Evolutionary conservation across 1,139 yeast species (phyloP).

Genomic region (Kodamaea plutei): DNA sequence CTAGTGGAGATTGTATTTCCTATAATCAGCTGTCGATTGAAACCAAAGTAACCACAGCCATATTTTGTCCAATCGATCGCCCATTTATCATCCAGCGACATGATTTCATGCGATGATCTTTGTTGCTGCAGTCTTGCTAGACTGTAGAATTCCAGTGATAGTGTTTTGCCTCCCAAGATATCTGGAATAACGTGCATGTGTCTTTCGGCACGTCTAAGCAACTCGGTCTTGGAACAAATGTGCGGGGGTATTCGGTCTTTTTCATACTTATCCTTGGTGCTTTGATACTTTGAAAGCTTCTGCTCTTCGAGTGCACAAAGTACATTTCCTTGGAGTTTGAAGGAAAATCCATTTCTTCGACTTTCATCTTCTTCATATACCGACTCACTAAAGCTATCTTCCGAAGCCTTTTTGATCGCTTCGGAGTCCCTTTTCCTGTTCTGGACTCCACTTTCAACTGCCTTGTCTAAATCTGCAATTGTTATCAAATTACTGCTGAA

Average conservation of each 20-base stretch:
- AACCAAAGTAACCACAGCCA: slow-evolving; percentile 62
- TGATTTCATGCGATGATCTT: slow-evolving; percentile 36
- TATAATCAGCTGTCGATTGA: slow-evolving; percentile 50
- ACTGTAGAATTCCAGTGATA: slow-evolving; percentile 45
- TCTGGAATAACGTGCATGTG: slow-evolving; percentile 33
- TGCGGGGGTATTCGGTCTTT: slow-evolving; percentile 23
- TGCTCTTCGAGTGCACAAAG: slow-evolving; percentile 14
- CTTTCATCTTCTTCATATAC: no score
- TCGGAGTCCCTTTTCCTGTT: not conserved
- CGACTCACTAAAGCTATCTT: no score
- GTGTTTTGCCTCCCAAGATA: slow-evolving; percentile 39
- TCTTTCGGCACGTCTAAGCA: slow-evolving; percentile 23
- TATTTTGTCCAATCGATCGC: slow-evolving; percentile 44
- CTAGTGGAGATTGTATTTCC: slow-evolving; percentile 33
- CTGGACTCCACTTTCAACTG: not conserved
- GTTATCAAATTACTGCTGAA: no score
- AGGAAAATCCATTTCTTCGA: slow-evolving; percentile 7
- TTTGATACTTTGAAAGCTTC: slow-evolving; percentile 14
- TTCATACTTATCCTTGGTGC: slow-evolving; percentile 19
- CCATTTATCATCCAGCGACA: slow-evolving; percentile 48
- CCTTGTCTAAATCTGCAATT: no score
- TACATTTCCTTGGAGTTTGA: slow-evolving; percentile 8
- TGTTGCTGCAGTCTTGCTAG: slow-evolving; percentile 39
- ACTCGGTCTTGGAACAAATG: slow-evolving; percentile 20
- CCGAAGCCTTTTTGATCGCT: no score